Evolutionary conservation across 257 asterid genomes (phyloP).

Genomic region (Gynochthodes officinalis): DNA sequence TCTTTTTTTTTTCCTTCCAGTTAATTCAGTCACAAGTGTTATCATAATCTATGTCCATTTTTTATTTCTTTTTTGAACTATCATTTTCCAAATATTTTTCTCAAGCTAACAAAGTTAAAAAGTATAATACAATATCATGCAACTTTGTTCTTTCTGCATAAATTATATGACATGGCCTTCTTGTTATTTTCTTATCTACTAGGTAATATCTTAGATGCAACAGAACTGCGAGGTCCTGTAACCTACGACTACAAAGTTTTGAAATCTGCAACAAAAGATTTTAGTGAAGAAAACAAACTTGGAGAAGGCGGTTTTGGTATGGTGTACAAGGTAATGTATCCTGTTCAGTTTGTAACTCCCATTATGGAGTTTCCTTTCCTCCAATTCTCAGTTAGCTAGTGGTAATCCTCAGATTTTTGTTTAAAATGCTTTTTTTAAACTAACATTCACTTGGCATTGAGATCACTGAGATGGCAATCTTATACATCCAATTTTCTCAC

Average conservation of each 20-base stretch:
- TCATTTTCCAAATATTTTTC: neutral
- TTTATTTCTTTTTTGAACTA: neutral
- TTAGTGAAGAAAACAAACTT: conserved; percentile 59
- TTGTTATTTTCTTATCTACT: neutral
- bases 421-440: too few relatives aligned
- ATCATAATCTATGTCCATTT: too few relatives aligned
- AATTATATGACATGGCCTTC: neutral
- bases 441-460: too few relatives aligned
- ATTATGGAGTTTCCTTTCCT: neutral
- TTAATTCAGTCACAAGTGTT: neutral
- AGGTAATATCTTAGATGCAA: conserved; percentile 63
- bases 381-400: neutral
- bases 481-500: neutral
- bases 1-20: too few relatives aligned
- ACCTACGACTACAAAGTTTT: conserved; percentile 53
- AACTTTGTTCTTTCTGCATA: neutral
- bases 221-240: conserved; percentile 69
- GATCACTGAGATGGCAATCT: too few relatives aligned
- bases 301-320: conserved; percentile 89
- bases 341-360: neutral
- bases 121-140: neutral
- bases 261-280: conserved; percentile 57
- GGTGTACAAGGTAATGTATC: conserved; percentile 56
- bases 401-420: too few relatives aligned
- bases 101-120: neutral